These are phyloP conservation scores for Plenodomus lindquistii DNA, from an alignment of 2,329 filamentous ascomycete species.

Conservation along the genomic window DNA sequence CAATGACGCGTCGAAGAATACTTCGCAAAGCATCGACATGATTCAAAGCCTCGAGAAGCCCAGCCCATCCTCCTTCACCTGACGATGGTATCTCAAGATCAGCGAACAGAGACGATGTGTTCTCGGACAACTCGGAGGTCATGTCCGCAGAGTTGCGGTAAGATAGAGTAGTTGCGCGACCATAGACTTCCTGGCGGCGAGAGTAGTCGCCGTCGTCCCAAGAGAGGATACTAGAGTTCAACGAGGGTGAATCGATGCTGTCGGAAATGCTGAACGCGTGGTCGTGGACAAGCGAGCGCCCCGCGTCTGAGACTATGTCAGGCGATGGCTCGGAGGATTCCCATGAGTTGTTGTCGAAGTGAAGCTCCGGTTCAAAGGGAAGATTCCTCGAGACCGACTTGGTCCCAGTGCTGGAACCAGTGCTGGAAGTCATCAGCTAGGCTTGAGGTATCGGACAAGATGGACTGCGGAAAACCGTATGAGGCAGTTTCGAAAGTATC, in stretches of 20 bases:
- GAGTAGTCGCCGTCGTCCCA: neutral
- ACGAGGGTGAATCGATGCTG: neutral
- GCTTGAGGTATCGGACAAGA: neutral
- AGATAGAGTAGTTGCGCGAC: neutral
- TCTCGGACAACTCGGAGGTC: no score
- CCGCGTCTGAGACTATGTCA: no score
- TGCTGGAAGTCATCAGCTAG: neutral
- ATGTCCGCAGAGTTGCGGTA: neutral
- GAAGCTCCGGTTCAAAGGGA: no score
- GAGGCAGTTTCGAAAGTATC: neutral
- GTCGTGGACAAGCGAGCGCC: no score
- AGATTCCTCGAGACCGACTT: no score
- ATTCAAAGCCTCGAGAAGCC: neutral
- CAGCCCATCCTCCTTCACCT: neutral
- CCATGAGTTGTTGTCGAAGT: no score
- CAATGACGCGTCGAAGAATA: neutral
- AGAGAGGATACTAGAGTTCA: neutral
- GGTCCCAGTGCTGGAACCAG: no score
- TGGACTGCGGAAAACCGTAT: neutral
- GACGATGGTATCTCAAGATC: neutral
- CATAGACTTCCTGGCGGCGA: neutral
- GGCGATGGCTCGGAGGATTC: no score
- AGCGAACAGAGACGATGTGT: neutral
- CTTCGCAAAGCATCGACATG: neutral
- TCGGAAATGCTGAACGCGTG: neutral